Evolutionary conservation across 805 yeast genomes (phyloP), one percentile per base, ranked within the genome.

Genomic region (Suhomyces xylopsoci): DNA sequence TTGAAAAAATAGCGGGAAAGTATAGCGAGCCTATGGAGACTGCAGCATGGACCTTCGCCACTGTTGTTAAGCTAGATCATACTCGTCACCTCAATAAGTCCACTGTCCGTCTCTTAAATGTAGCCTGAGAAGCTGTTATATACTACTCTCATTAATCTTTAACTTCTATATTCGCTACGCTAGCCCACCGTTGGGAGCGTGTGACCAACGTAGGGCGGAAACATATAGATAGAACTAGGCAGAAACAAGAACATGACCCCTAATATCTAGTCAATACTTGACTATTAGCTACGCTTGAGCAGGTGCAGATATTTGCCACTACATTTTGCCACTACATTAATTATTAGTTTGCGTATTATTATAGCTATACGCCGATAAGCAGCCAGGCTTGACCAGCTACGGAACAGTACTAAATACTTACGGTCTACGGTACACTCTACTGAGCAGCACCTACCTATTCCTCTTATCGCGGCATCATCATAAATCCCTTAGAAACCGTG

Each of bases 401-500:
- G 24, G 42, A 38, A 38, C 42, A 19, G 42, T 38, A 38, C 42
- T n/a, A 38, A 17, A 17, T 38, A 38, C 42, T 38, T 7, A 38
- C 42, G 42, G 22, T 38, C 42, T 38, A 15, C 15, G 14, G 42
- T 19, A 19, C 20, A 7, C 42, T 38, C n/a, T 17, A 36, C 8
- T n/a, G 41, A 38, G n/a, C 1, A 6, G 24, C 12, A 38, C 42
- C 14, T 5, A 38, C 42, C 42, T 38, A 38, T 38, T 38, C 42
- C 42, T 38, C 42, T 38, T 38, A 38, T 17, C 19, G 10, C 10
- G 12, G 30, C n/a, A 22, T 6, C 40, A 44, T 28, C 32, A 28
- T 4, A 38, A 38, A 19, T 38, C 42, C 42, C 52, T 80, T 80
- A 94, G 81, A 93, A 93, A 78, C 99, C 99, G 78, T 93, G 99